Base-by-base conservation (phyloP, 805 yeast genomes). In the Schizosaccharomyces octosporus region DNA sequence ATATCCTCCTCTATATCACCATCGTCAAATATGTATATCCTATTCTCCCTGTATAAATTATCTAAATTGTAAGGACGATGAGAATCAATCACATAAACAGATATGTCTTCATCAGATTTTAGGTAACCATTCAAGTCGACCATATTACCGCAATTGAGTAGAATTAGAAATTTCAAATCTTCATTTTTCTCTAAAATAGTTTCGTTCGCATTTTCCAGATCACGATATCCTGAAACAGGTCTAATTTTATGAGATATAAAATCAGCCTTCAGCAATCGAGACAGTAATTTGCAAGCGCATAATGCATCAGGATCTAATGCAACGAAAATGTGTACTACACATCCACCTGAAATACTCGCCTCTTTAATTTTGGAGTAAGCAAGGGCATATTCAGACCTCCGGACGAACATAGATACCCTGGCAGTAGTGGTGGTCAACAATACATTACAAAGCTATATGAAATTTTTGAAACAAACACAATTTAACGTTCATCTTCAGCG, bases 61-160 rank as follows among this genome's bases (percentile, higher is more conserved):
- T 89, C 95, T 65, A 93, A 74, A 71, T 89, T 89, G 97, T 98
- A 93, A 3, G 98, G 99, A 65, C 97, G 75, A 65, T 85, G 93
- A 2, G 95, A 88, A 71, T 93, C 99, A 62, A 93, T 76, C 11
- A 94, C 79, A 67, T 87, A 94, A 1, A 90, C 65, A 19, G 67
- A 67, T 6, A 70, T 62, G 5, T 45, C 48, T 5, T 60, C 62
- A 5, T 60, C 48, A 68, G 15, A 65, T 73, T 72, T 72, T 13
- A 81, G 64, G 62, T 76, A 79, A 5, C 79, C 79, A 58, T 78
- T 95, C 39, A 93, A 67, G 70, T 93, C 97, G 11, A 89, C 79
- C 79, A 85, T 81, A 3, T 95, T 94, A 15, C 98, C 98, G 72
- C 96, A 93, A 0, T 98, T 98, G 0, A 93, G 73, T 51, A 89